Evolutionary conservation across 768 basidiomycete genomes (phyloP), one percentile per base, ranked within the genome.

Genomic region (Pulveroboletus sp.): DNA sequence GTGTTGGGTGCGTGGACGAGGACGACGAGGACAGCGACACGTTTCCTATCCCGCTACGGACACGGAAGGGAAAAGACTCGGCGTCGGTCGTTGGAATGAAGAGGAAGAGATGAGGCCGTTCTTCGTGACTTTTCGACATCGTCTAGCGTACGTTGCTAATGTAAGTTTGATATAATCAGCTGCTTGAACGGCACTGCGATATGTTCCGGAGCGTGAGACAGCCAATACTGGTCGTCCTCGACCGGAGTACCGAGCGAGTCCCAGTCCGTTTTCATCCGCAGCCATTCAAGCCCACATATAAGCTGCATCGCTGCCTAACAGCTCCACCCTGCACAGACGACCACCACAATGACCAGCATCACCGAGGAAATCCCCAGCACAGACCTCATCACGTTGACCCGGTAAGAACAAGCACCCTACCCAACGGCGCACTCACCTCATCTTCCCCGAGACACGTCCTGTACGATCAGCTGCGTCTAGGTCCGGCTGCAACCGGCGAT

Each of bases 301-400:
- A 59, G 31, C 37, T 27, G 8, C n/a, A 40, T 5, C 28, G 7
- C 41, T 39, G n/a, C 8, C 24, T n/a, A n/a, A n/a, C n/a, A n/a
- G n/a, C n/a, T n/a, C n/a, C 30, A 13, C 13, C 14, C 26, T 39
- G 37, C 31, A 36, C 15, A 36, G n/a, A 49, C 18, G 43, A 9
- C 15, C 17, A 28, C 41, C 43, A 57, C 61, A 38, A 59, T 65
- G 55, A 60, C 79, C 62, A 51, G 46, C 38, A 51, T 35, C 27
- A 43, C 43, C 27, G 83, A 87, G 63, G 84, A 90, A 59, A 66
- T 77, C 49, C 89, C 89, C 54, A 84, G 74, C 73, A 88, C 87
- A 38, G 92, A 96, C 66, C 74, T 96, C 59, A 89, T 95, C 72
- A 96, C 93, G 43, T 80, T 96, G 63, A 96, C 93, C 54, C 81